Percentiles rank a stretch among this genome's conserved stretches.
These are phyloP conservation scores for Phytophthora citrophthora DNA, from an alignment of 352 stramenopile species.

Conservation along the genomic window DNA sequence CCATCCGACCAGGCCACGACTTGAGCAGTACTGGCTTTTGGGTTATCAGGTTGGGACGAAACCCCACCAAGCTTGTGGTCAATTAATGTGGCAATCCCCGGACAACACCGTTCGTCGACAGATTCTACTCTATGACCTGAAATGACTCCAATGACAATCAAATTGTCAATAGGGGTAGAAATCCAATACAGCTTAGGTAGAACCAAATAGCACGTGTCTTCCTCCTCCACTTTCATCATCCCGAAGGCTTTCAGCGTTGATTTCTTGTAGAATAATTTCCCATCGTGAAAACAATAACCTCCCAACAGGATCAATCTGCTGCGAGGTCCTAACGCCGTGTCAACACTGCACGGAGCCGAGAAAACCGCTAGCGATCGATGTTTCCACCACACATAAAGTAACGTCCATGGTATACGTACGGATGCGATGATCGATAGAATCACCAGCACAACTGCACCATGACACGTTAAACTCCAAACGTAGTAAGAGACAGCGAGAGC, in stretches of 20 bases:
- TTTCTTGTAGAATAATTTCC: slow-evolving; percentile 20
- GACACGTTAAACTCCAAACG: slow-evolving; percentile 20
- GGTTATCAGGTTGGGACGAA: too few species aligned
- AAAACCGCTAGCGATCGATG: slow-evolving; percentile 19
- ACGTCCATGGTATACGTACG: neutral
- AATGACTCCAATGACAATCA: slow-evolving; percentile 19
- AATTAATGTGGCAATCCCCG: slow-evolving; percentile 17
- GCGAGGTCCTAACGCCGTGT: slow-evolving; percentile 13
- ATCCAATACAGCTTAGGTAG: slow-evolving; percentile 21
- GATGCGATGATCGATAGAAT: slow-evolving; percentile 16
- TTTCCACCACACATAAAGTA: slow-evolving; percentile 15
- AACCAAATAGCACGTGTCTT: slow-evolving; percentile 11
- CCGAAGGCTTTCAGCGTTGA: slow-evolving; percentile 16
- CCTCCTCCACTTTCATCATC: slow-evolving; percentile 21
- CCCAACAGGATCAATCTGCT: slow-evolving; percentile 17
- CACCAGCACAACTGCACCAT: slow-evolving; percentile 19
- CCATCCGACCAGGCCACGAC: too few species aligned
- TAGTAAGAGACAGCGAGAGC: slow-evolving; percentile 25
- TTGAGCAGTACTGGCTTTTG: too few species aligned
- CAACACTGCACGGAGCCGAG: slow-evolving; percentile 16
- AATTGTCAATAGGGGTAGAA: slow-evolving; percentile 10
- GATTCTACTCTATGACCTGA: slow-evolving; percentile 9
- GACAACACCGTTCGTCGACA: slow-evolving; percentile 9
- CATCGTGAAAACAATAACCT: slow-evolving; percentile 13
- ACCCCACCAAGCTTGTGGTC: slow-evolving; percentile 12